Evolutionary conservation across 1,284 basidiomycete species (phyloP), one percentile per base, ranked within the genome.

Genomic region (Pseudomicrostroma phylloplanum): DNA sequence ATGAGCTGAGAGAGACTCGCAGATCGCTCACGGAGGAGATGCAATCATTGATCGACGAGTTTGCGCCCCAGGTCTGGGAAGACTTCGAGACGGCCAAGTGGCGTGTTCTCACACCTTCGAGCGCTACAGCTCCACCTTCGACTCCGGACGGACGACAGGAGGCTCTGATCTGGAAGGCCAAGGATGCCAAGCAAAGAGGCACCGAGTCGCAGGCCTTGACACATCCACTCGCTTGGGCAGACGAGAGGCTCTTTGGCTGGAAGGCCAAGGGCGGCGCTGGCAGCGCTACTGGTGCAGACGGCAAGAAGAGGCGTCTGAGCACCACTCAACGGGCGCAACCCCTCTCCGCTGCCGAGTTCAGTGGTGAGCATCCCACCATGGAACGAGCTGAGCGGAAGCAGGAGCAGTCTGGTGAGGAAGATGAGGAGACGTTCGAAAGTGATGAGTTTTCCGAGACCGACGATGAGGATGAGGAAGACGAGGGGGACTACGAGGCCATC

Each of bases 231-330:
- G 77, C 79, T 54, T 93, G 91, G 91, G 84, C 94, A 41, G 92
- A 96, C 78, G 92, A 94, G 80, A 85, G 89, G 17, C 82, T 96
- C 46, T 96, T 94, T 79, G 92, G 92, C 42, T 96, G 92, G 92
- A 67, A 70, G 26, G 39, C 23, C 54, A 67, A 70, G 26, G 39
- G 41, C 43, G 17, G 51, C 51, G 15, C 26, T 26, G 17, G 49
- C 17, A 30, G 49, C 42, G n/a, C 51, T 25, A 8, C 46, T 4
- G n/a, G 25, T 17, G 17, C 23, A n/a, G n/a, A 30, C 7, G 42
- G 51, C 21, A 21, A 54, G 21, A 21, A 21, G 25, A 39, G 40
- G 7, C n/a, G 53, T 17, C 19, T 21, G 42, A 55, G 66, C 17
- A 66, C 66, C 7, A 70, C 70, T 55, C 60, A 66, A 42, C 66